These are phyloP conservation scores for Mrakiaceae sp. DNA, from an alignment of 1,284 basidiomycete species.

Conservation along the genomic window DNA sequence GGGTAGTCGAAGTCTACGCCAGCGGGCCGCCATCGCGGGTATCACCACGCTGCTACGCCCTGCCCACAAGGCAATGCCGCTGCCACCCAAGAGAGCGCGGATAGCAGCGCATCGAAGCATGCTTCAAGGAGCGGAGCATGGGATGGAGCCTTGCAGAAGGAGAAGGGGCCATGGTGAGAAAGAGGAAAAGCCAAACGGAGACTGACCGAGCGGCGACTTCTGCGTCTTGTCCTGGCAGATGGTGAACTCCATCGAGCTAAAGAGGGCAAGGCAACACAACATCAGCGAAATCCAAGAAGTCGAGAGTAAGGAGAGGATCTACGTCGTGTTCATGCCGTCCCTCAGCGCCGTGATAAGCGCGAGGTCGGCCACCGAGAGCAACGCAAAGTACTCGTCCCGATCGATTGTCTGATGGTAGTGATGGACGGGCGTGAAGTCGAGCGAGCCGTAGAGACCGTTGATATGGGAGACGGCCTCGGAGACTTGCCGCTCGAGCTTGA, in stretches of 20 bases:
- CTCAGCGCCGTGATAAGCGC: conserved; percentile 91
- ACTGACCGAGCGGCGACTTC: conserved; percentile 54
- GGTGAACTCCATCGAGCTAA: conserved; percentile 80
- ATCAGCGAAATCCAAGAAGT: not conserved
- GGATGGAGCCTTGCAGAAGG: too few species aligned
- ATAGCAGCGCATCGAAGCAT: too few species aligned
- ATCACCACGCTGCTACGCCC: too few species aligned
- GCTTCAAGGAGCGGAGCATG: too few species aligned
- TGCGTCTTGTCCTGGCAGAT: conserved; percentile 73
- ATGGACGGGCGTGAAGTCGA: conserved; percentile 97
- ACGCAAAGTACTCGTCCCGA: conserved; percentile 94
- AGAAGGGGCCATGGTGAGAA: too few species aligned
- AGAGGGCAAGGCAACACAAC: not conserved
- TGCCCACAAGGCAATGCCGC: too few species aligned
- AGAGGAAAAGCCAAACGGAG: too few species aligned
- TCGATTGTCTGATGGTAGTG: conserved; percentile 98
- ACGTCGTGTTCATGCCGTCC: conserved; percentile 97
- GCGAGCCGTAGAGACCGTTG: conserved; percentile 87
- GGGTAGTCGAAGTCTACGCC: too few species aligned
- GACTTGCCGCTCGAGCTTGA: conserved; percentile 85
- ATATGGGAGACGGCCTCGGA: conserved; percentile 92
- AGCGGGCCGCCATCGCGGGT: too few species aligned
- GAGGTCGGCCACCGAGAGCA: conserved; percentile 88
- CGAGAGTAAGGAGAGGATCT: not conserved
- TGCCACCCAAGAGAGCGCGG: too few species aligned